Evolutionary conservation across 1,284 basidiomycete species (phyloP), one percentile per base, ranked within the genome.

Genomic region (Neolentinus lepideus): DNA sequence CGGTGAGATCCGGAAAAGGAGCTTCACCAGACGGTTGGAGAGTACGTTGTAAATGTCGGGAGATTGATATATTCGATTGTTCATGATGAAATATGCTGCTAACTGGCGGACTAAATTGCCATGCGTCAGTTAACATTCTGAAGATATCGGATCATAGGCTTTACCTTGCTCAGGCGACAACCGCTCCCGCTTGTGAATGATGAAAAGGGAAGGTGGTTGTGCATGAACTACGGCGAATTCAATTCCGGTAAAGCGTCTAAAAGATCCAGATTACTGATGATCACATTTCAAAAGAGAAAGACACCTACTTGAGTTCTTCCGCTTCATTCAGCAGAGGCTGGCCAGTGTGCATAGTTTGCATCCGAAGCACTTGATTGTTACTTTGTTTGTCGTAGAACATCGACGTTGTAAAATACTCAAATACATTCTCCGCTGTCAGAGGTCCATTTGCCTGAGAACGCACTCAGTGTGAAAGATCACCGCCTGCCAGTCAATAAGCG

Each of bases 321-420:
- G 84, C 83, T 67, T 92, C 88, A 60, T 92, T 85, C 11, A 78
- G 69, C 55, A 87, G 71, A 1, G 85, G 81, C 48, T 82, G 74
- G 22, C 86, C 89, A 0, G 86, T 86, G 63, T 89, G 85, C 72
- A 87, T 85, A 0, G 89, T 92, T 69, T 94, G 91, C 91, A 94
- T 94, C 63, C 90, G 84, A 48, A 94, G 73, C 26, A 90, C 84
- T 65, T 92, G 88, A 67, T 94, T 94, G 69, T 88, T 93, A 69
- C 90, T 92, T 69, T 90, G 84, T 67, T 90, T 90, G 71, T 94
- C 91, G 68, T 91, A 94, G 73, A 92, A 92, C 83, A 91, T 91
- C 16, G 89, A 92, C 1, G 81, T 81, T 16, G 85, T 76, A 66
- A 94, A 94, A 71, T 93, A 94, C 55, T 92, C 89, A 60, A 93